Percentiles rank a stretch among this genome's conserved stretches.
Conservation (phyloP, 2,329 filamentous ascomycete species). For the Phyllosticta ampelicida region DNA sequence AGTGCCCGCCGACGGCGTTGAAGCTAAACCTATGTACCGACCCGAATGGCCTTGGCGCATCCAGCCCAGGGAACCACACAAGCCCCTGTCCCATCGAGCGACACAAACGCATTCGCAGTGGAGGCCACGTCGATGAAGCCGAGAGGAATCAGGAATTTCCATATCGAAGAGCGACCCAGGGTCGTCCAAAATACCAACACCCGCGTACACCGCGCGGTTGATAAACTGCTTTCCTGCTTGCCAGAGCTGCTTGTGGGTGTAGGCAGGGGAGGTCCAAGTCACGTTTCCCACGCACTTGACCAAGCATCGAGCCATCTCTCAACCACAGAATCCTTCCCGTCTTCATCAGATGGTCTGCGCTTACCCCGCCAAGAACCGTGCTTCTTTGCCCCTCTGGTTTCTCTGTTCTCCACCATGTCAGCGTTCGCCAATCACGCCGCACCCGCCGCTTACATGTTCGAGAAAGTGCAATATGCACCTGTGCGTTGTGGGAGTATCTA, state of each 20-base stretch:
- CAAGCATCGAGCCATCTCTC: background rate
- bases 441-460: background rate
- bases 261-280: background rate
- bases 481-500: background rate
- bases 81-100: background rate
- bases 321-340: background rate
- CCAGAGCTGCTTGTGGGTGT: background rate
- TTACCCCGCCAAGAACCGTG: background rate
- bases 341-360: background rate
- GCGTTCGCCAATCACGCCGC: background rate
- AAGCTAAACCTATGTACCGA: background rate
- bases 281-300: background rate
- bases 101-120: too few relatives aligned
- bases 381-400: background rate
- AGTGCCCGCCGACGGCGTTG: background rate
- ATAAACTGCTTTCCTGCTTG: background rate
- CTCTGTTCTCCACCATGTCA: background rate
- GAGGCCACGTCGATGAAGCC: too few relatives aligned
- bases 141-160: background rate
- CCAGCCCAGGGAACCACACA: background rate
- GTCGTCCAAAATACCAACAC: background rate
- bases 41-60: background rate
- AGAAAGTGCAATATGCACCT: background rate
- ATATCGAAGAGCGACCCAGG: background rate
- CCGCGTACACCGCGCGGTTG: background rate